A percentile compares a stretch with the other conserved stretches of the same genome.
These are phyloP conservation scores for Crucihimalaya himalaica DNA, from an alignment of 345 rosid genomes.

Conservation along the genomic window DNA sequence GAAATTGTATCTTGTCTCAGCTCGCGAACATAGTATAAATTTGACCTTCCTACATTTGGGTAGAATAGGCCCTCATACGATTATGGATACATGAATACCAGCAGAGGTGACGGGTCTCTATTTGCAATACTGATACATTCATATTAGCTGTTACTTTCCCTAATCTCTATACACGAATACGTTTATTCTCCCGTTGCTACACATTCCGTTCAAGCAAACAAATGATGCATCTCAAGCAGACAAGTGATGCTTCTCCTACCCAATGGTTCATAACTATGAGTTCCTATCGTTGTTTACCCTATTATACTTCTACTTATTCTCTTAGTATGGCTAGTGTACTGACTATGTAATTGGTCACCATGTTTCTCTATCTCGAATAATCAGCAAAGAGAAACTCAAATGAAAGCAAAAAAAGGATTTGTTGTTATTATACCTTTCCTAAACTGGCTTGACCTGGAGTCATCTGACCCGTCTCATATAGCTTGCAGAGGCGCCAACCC, in stretches of 20 bases:
- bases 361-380: not conserved
- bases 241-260: not conserved
- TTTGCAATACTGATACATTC: not conserved
- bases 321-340: not conserved
- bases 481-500: slow-evolving; percentile 96
- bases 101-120: not conserved
- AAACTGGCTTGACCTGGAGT: slow-evolving; percentile 96
- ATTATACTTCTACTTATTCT: not conserved
- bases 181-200: not conserved
- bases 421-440: slow-evolving; percentile 68
- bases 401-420: slow-evolving; percentile 7
- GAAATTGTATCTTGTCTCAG: not conserved
- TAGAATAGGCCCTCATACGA: not conserved
- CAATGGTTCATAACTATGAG: not conserved
- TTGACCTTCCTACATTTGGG: not conserved
- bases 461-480: slow-evolving; percentile 81
- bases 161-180: not conserved
- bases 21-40: not conserved
- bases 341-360: slow-evolving; percentile 5
- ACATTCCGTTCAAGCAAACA: not conserved
- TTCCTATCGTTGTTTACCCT: not conserved
- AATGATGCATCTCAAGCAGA: not conserved
- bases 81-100: not conserved
- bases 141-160: not conserved
- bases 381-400: not conserved